Conservation (phyloP, 2,329 filamentous ascomycete genomes). For the Arthroderma sp. region DNA sequence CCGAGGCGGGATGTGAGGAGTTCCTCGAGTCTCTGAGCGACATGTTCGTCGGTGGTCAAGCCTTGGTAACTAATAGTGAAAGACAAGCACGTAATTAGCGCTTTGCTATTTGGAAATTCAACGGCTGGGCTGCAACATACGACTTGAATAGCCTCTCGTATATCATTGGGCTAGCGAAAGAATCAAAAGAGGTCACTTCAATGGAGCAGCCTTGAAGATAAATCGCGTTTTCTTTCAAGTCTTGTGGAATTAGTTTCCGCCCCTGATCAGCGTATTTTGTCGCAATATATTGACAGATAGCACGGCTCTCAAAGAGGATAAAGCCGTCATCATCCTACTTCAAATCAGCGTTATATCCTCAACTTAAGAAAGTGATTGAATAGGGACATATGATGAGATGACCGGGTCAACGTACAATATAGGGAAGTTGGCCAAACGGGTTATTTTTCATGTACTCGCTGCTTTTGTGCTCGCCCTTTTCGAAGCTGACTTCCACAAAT, state of each 20-base stretch:
- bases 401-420: constrained; percentile 3
- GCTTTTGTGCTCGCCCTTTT: constrained; percentile 6
- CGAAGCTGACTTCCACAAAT: constrained; percentile 4
- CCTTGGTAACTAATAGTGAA: constrained; percentile 1
- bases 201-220: constrained; percentile 4
- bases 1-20: constrained; percentile 5
- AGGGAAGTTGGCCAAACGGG: constrained; percentile 8
- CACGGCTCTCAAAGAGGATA: constrained; percentile 8
- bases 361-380: neutral
- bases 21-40: neutral
- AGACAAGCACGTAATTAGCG: neutral
- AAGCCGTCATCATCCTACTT: constrained; percentile 9
- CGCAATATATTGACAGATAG: constrained; percentile 8
- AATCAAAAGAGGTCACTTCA: constrained; percentile 5
- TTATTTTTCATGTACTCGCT: constrained; percentile 5
- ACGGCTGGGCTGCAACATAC: constrained; percentile 1
- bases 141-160: constrained; percentile 6
- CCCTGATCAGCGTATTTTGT: constrained; percentile 8
- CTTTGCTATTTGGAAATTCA: neutral
- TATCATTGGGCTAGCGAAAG: constrained; percentile 1
- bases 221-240: constrained; percentile 5
- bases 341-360: neutral
- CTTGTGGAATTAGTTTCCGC: constrained; percentile 4
- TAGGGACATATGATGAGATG: neutral
- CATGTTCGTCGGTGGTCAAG: constrained; percentile 2